phyloP scores from a whole-genome alignment of 2,329 filamentous ascomycete species.

The Fusarium sp. region DNA sequence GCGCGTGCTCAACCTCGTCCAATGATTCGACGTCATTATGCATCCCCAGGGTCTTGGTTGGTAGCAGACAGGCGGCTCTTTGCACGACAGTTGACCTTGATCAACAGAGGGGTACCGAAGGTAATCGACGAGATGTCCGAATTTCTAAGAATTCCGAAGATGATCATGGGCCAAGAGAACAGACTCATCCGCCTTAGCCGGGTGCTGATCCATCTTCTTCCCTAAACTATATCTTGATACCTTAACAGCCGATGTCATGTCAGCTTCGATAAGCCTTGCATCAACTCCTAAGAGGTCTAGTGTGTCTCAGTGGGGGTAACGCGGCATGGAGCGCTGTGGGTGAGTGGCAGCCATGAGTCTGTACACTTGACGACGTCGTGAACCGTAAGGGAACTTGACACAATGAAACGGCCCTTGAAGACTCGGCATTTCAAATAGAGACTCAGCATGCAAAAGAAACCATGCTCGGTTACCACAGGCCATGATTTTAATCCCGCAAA shows the following conservation, averaged over 20 bases:
- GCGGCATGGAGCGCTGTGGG: not conserved
- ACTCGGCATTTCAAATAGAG: not conserved
- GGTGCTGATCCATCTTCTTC: conserved; percentile 1
- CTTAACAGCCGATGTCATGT: not conserved
- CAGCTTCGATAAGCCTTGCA: conserved; percentile 11
- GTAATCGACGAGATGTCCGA: not conserved
- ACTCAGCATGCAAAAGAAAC: not conserved
- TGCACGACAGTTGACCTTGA: conserved; percentile 19
- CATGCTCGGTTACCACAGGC: not conserved
- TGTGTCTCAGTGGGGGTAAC: conserved; percentile 14
- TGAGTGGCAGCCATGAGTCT: not conserved
- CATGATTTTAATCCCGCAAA: not conserved
- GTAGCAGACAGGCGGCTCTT: conserved; percentile 20
- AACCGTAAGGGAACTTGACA: not conserved
- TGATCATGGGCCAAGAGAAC: not conserved
- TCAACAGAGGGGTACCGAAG: conserved; percentile 2
- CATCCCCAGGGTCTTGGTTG: conserved; percentile 27
- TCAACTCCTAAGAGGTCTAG: conserved; percentile 27
- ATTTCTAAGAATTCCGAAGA: not conserved
- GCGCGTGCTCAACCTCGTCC: conserved; percentile 34
- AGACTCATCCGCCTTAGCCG: not conserved
- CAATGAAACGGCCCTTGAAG: not conserved
- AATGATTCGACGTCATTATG: conserved; percentile 38
- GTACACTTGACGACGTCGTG: not conserved
- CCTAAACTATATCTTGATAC: not conserved